phyloP scores from a whole-genome alignment of 73 alveolate genomes.

The Uronychia setigera region DNA sequence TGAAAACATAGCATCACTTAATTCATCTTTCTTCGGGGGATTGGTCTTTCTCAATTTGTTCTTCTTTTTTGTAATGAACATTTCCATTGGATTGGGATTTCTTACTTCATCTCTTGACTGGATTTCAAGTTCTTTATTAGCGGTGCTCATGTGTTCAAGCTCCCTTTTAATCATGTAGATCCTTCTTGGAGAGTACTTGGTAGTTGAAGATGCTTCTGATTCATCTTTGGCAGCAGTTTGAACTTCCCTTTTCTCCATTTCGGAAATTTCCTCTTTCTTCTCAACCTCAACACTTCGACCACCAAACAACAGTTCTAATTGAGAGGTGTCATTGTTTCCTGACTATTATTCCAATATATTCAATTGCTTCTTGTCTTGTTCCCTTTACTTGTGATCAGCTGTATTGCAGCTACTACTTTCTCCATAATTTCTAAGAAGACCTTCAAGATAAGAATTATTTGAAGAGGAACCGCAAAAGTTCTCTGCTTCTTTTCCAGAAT shows the following conservation, averaged over 20 bases:
- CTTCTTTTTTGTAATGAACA: neutral
- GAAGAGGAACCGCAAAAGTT: too few species aligned
- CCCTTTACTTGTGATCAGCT: neutral
- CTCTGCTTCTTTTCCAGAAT: too few species aligned
- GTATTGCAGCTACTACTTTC: too few species aligned
- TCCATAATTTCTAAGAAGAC: too few species aligned
- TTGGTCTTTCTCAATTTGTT: too few species aligned
- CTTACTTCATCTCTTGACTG: neutral
- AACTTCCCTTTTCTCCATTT: neutral
- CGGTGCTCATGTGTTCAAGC: constrained; percentile 1
- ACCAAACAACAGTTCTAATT: neutral
- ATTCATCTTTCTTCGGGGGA: too few species aligned
- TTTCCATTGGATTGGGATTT: neutral
- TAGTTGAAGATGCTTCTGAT: neutral
- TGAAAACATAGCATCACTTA: too few species aligned
- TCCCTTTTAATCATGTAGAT: neutral
- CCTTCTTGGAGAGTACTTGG: neutral
- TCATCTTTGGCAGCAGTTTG: too few species aligned
- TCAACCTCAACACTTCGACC: neutral
- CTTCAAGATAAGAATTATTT: too few species aligned
- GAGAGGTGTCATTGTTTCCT: neutral
- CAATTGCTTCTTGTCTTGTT: neutral
- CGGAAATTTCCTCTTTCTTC: neutral
- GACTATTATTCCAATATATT: neutral
- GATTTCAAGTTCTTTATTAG: neutral